Evolutionary conservation across 345 rosid species (phyloP), one percentile per base, ranked within the genome.

Genomic region (Arabis hirsuta): DNA sequence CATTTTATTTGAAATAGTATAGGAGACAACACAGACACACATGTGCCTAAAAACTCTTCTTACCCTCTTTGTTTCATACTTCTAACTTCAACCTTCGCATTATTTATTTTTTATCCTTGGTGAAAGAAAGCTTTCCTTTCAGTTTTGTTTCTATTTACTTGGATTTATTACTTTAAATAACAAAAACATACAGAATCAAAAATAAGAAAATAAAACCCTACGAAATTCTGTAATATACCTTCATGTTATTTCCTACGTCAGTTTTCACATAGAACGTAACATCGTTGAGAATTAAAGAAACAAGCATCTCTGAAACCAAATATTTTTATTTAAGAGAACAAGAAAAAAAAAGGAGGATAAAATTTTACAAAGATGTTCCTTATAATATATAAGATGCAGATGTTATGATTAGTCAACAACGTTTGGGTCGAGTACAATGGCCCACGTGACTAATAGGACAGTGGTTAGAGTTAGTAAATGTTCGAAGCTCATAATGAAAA

Each of bases 341-440:
- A n/a, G 39, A 1, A 22, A 22, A 22, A 22, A 22, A 41, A 58
- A 58, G 11, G 9, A 58, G 9, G 26, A 29, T 44, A 62, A 27
- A 44, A 19, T 48, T 20, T 16, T 19, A 51, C 20, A 45, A 55
- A 43, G 13, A 22, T 59, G 61, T 51, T 26, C 31, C 22, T 41
- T 27, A 39, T 41, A 51, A 36, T 26, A 36, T 38, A n/a, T 27
- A 26, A 27, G 31, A 71, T 71, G 32, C 32, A 61, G 50, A 55
- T 38, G 71, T 7, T 64, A 55, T 46, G 36, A 46, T 36, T 73
- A 73, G 71, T 73, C 77, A 65, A 73, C 77, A 65, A 73, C 43
- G 51, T 73, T 47, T 64, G 22, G 65, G 38, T 55, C 4, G 41
- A 62, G 59, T 73, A 50, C 51, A 46, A 47, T 55, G 52, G 51